Evolutionary conservation across 768 basidiomycete species (phyloP).

Genomic region (Pilatotrama ljubarskyi): DNA sequence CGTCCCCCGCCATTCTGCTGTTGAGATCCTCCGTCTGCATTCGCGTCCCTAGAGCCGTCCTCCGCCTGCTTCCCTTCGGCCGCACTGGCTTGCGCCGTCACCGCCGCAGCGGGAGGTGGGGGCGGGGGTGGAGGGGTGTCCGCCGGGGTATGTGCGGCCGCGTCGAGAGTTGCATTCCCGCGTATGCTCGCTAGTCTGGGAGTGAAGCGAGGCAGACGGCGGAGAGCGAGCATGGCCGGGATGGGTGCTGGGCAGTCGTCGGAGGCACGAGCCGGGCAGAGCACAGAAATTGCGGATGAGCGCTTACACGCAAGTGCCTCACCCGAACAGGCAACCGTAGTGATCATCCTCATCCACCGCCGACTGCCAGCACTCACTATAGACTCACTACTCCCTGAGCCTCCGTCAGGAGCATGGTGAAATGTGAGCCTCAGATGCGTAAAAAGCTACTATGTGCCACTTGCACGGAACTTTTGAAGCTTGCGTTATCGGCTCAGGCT

Average conservation of each 20-base stretch:
- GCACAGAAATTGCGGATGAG: slow-evolving; percentile 11
- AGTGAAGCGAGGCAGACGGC: slow-evolving; percentile 23
- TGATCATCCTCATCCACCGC: neutral
- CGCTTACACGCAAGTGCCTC: neutral
- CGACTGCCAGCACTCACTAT: neutral
- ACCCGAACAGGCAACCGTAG: neutral
- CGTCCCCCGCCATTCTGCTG: slow-evolving; percentile 8
- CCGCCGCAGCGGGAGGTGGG: slow-evolving; percentile 11
- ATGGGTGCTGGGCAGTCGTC: neutral
- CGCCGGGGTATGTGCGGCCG: slow-evolving; percentile 6
- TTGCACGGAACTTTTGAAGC: no score
- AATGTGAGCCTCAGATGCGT: no score
- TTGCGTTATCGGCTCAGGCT: no score
- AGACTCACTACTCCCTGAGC: no score
- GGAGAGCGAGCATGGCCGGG: slow-evolving; percentile 27
- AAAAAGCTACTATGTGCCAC: no score
- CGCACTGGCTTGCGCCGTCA: slow-evolving; percentile 13
- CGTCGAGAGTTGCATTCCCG: slow-evolving; percentile 26
- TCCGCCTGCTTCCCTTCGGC: slow-evolving; percentile 6
- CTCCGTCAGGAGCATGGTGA: no score
- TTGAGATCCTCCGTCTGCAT: neutral
- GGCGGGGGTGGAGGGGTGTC: slow-evolving; percentile 17
- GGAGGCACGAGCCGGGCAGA: neutral
- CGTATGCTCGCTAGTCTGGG: slow-evolving; percentile 20
- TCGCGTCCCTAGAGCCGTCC: neutral